Conservation (phyloP, 805 yeast genomes). For the Torulaspora quercuum region DNA sequence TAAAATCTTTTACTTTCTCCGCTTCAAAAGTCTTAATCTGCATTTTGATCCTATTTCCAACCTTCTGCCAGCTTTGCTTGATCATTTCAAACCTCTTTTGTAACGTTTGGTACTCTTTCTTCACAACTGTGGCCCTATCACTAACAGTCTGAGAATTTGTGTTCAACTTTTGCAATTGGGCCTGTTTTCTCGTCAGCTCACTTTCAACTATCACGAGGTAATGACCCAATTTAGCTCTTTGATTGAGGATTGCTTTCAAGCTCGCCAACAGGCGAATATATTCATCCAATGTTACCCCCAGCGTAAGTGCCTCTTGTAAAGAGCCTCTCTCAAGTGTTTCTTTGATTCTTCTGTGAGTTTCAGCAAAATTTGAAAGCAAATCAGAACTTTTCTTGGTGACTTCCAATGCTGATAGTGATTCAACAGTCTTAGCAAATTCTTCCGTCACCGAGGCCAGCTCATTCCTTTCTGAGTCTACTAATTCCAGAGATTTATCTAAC, state of each 20-base stretch:
- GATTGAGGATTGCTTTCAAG: slow-evolving; percentile 66
- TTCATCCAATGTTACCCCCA: slow-evolving; percentile 86
- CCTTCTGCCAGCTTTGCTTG: slow-evolving; percentile 57
- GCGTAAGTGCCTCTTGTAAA: slow-evolving; percentile 78
- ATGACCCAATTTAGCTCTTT: slow-evolving; percentile 57
- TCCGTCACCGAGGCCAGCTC: slow-evolving; percentile 67
- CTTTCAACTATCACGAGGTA: slow-evolving; percentile 47
- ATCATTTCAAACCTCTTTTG: slow-evolving; percentile 52
- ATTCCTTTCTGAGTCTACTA: slow-evolving; percentile 68
- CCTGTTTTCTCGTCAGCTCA: slow-evolving; percentile 46
- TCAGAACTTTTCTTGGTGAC: slow-evolving; percentile 62
- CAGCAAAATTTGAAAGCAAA: slow-evolving; percentile 67
- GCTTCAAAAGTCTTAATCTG: slow-evolving; percentile 68
- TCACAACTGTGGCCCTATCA: slow-evolving; percentile 58
- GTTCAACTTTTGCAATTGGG: slow-evolving; percentile 44
- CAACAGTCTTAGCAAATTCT: slow-evolving; percentile 57
- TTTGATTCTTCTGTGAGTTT: slow-evolving; percentile 64
- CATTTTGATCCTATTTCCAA: slow-evolving; percentile 60
- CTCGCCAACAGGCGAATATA: slow-evolving; percentile 76
- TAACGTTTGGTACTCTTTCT: slow-evolving; percentile 55
- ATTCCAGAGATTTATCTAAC: slow-evolving; percentile 66
- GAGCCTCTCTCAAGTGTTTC: slow-evolving; percentile 75
- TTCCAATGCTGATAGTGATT: slow-evolving; percentile 68
- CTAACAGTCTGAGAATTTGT: slow-evolving; percentile 51
- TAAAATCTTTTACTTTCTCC: slow-evolving; percentile 76